Evolutionary conservation across 345 rosid genomes (phyloP).

Genomic region (Mallotus nudiflorus): DNA sequence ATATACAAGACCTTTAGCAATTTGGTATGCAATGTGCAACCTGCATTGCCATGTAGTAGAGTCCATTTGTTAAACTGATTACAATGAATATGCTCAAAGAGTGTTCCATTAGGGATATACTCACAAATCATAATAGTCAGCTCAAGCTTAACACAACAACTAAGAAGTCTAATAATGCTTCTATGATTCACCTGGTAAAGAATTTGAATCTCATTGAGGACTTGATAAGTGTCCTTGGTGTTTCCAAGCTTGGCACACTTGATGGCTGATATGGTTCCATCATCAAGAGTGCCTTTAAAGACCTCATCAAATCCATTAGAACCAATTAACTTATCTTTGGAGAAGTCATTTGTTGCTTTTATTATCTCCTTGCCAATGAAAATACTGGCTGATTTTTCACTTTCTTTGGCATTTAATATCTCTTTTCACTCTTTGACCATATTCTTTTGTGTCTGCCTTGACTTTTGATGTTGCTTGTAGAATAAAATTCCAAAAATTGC

Average conservation of each 20-base stretch:
- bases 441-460: conserved; percentile 36
- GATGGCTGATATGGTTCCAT: conserved; percentile 48
- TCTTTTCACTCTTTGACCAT: conserved; percentile 53
- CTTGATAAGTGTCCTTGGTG: conserved; percentile 51
- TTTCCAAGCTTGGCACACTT: conserved; percentile 56
- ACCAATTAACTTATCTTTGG: conserved; percentile 45
- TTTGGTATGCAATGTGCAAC: conserved; percentile 46
- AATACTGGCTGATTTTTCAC: conserved; percentile 46
- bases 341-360: conserved; percentile 51
- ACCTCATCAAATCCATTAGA: conserved; percentile 62
- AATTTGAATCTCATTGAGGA: conserved; percentile 60
- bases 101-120: conserved; percentile 50
- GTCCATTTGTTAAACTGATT: conserved; percentile 12
- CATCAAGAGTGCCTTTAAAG: conserved; percentile 46
- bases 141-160: conserved; percentile 52
- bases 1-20: conserved; percentile 55
- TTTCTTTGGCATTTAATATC: conserved; percentile 43
- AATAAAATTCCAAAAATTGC: conserved; percentile 27
- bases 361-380: conserved; percentile 53
- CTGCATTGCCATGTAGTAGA: conserved; percentile 43
- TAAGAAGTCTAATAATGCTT: conserved; percentile 41
- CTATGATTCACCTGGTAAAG: conserved; percentile 68
- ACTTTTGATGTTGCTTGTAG: conserved; percentile 24
- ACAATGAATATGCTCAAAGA: conserved; percentile 46
- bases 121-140: conserved; percentile 56